Conservation (phyloP, 2,329 filamentous ascomycete species). For the Pyricularia sp. region DNA sequence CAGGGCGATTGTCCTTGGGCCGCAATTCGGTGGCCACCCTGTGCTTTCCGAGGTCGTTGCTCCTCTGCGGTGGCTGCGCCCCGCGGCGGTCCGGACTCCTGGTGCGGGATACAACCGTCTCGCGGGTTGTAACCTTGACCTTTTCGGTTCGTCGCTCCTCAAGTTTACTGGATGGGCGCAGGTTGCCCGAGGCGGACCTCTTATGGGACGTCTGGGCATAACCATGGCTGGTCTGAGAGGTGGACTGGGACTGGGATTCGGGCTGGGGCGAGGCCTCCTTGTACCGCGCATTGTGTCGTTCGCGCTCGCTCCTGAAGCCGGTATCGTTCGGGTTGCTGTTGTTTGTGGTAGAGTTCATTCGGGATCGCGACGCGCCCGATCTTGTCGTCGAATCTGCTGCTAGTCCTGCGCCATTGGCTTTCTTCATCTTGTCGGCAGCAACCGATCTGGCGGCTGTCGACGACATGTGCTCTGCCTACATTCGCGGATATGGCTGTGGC, state of each 20-base stretch:
- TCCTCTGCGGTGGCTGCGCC: conserved; percentile 21
- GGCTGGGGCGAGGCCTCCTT: conserved; percentile 21
- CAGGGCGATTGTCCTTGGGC: conserved; percentile 24
- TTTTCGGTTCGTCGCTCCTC: conserved; percentile 50
- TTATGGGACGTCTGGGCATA: conserved; percentile 39
- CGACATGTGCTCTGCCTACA: conserved; percentile 30
- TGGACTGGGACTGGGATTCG: background rate
- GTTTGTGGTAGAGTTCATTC: conserved; percentile 19
- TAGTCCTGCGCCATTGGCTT: conserved; percentile 27
- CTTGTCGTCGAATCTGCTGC: conserved; percentile 10
- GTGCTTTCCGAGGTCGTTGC: conserved; percentile 26
- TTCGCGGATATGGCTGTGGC: conserved; percentile 9
- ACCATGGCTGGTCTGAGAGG: conserved; percentile 17
- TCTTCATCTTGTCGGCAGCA: conserved; percentile 23
- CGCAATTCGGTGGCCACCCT: conserved; percentile 19
- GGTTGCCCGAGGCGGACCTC: conserved; percentile 47
- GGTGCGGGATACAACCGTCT: conserved; percentile 49
- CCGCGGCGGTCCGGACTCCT: conserved; percentile 46
- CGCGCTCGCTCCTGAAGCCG: conserved; percentile 13
- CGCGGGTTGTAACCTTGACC: conserved; percentile 44
- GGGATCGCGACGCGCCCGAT: conserved; percentile 14
- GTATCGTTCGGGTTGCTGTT: background rate
- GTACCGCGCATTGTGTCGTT: conserved; percentile 19
- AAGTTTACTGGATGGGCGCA: conserved; percentile 37
- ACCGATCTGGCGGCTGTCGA: conserved; percentile 29